Conservation (phyloP, 768 basidiomycete genomes). For the Termitomyces sp. region DNA sequence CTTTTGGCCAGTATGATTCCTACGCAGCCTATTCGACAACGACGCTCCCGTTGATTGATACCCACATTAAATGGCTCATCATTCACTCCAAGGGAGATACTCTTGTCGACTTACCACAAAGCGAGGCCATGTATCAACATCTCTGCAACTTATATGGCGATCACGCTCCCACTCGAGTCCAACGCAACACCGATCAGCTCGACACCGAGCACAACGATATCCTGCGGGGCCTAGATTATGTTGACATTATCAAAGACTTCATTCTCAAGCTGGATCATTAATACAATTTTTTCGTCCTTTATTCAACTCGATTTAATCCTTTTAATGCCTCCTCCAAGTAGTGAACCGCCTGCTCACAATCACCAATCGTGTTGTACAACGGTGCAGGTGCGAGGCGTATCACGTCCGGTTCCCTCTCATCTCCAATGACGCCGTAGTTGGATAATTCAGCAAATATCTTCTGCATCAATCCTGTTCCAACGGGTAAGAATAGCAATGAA, state of each 20-base stretch:
- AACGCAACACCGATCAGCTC: constrained; percentile 35
- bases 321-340: constrained; percentile 60
- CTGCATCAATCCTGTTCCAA: constrained; percentile 63
- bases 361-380: constrained; percentile 80
- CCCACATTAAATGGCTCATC: constrained; percentile 57
- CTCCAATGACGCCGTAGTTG: constrained; percentile 79
- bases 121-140: constrained; percentile 52
- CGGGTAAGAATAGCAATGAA: constrained; percentile 76
- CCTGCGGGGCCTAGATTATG: constrained; percentile 37
- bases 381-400: constrained; percentile 86
- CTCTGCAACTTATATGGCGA: constrained; percentile 37
- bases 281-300: background rate
- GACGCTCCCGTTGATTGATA: constrained; percentile 32
- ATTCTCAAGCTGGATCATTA: constrained; percentile 17
- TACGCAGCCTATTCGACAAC: constrained; percentile 49
- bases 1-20: constrained; percentile 51
- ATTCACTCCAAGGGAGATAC: constrained; percentile 74
- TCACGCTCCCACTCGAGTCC: constrained; percentile 17
- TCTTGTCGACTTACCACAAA: constrained; percentile 62
- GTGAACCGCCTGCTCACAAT: constrained; percentile 67
- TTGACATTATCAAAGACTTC: constrained; percentile 41
- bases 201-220: constrained; percentile 53
- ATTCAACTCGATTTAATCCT: background rate
- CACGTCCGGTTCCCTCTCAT: constrained; percentile 89
- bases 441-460: constrained; percentile 58